Conservation (phyloP, 1,284 basidiomycete species). For the Ganoderma meredithae region DNA sequence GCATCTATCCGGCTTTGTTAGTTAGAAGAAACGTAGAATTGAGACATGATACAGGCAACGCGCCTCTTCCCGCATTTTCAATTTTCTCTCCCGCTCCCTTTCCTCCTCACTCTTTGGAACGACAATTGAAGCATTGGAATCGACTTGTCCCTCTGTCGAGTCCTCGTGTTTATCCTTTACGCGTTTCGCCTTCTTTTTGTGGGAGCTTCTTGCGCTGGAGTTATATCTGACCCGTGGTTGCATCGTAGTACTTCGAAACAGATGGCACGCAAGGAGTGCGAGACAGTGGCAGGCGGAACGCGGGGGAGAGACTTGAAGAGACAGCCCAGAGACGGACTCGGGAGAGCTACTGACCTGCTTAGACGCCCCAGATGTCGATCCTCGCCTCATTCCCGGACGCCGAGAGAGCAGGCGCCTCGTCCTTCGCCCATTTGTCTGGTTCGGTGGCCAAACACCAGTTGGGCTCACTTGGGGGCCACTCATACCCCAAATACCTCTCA, state of each 20-base stretch:
- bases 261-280: neutral
- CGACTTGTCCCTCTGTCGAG: constrained; percentile 34
- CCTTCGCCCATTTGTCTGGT: too few species aligned
- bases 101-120: constrained; percentile 66
- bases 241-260: neutral
- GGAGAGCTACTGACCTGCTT: neutral
- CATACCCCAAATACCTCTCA: neutral
- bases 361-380: constrained; percentile 33
- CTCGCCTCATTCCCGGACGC: neutral
- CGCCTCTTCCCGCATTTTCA: constrained; percentile 71
- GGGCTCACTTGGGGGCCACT: neutral
- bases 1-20: constrained; percentile 39
- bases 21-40: neutral
- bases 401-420: too few species aligned
- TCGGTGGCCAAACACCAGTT: too few species aligned
- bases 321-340: too few species aligned
- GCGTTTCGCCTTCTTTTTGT: constrained; percentile 59
- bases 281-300: neutral
- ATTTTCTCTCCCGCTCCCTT: constrained; percentile 66
- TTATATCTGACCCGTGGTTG: constrained; percentile 50
- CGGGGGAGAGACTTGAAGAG: neutral
- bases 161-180: constrained; percentile 28
- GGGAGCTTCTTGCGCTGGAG: constrained; percentile 60
- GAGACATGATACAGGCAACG: constrained; percentile 24
- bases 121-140: constrained; percentile 69